These are phyloP conservation scores for Penicillium simplicissimum DNA, from an alignment of 495 filamentous ascomycete species.

Conservation along the genomic window DNA sequence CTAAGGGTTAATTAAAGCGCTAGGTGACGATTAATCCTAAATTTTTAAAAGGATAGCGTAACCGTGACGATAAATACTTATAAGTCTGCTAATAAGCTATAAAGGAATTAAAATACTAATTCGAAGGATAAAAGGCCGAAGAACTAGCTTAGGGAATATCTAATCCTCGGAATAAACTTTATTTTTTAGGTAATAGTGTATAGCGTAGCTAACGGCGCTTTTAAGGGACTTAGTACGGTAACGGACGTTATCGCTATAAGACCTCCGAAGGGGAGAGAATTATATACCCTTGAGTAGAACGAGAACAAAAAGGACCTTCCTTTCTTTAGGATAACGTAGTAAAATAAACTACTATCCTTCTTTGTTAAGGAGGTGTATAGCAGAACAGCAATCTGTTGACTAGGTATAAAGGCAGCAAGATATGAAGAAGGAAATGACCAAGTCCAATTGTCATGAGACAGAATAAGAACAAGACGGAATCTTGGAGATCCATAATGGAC, in stretches of 20 bases:
- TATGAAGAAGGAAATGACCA: slow-evolving; percentile 9
- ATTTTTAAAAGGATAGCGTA: not conserved
- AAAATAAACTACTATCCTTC: not conserved
- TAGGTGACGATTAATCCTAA: not conserved
- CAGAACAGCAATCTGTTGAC: too few species aligned
- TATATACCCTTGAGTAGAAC: slow-evolving; percentile 6
- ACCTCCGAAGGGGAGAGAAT: slow-evolving; percentile 24
- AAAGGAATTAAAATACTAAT: not conserved
- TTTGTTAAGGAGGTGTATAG: too few species aligned
- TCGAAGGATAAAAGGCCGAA: not conserved
- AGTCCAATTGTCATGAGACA: too few species aligned
- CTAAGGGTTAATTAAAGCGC: not conserved
- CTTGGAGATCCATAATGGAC: not conserved
- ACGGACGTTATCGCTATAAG: slow-evolving; percentile 19
- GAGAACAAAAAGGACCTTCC: not conserved
- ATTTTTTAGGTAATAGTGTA: slow-evolving; percentile 8
- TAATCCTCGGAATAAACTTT: not conserved
- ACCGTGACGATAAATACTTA: not conserved
- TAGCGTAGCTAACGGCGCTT: slow-evolving; percentile 25
- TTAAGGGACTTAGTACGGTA: slow-evolving; percentile 22
- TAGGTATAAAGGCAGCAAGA: too few species aligned
- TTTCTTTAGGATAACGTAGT: not conserved
- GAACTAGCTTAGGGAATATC: not conserved
- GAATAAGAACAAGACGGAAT: too few species aligned
- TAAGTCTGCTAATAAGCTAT: not conserved